Evolutionary conservation across 1,284 basidiomycete genomes (phyloP).

Genomic region (Ustanciosporium gigantosporum): DNA sequence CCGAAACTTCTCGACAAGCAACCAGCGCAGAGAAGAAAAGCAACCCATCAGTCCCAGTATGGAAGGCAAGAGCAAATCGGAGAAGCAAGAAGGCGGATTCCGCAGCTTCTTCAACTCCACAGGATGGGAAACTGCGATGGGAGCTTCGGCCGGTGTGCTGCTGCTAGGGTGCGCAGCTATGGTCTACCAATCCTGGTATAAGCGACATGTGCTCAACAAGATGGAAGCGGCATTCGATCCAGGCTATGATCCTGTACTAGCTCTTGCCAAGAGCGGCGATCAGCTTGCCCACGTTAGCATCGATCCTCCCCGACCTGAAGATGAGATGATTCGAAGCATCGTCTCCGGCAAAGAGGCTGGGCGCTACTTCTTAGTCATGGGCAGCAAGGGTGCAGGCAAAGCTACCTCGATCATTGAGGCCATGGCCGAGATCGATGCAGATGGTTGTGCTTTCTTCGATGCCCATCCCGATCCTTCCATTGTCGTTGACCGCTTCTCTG

Average conservation of each 20-base stretch:
- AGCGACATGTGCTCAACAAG: slow-evolving; percentile 47
- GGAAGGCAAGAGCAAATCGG: too few relatives aligned
- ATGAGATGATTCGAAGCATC: slow-evolving; percentile 51
- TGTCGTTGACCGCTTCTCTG: slow-evolving; percentile 53
- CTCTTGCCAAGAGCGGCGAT: slow-evolving; percentile 41
- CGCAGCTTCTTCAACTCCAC: slow-evolving; percentile 50
- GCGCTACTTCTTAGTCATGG: slow-evolving; percentile 53
- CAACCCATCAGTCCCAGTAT: too few relatives aligned
- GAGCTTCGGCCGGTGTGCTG: slow-evolving; percentile 49
- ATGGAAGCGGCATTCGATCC: slow-evolving; percentile 55
- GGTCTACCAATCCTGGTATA: slow-evolving; percentile 53
- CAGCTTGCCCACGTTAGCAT: slow-evolving; percentile 46
- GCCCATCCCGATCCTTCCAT: slow-evolving; percentile 48
- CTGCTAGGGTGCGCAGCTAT: slow-evolving; percentile 52
- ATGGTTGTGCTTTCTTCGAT: slow-evolving; percentile 56
- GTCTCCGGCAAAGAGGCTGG: slow-evolving; percentile 49
- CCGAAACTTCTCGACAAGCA: too few relatives aligned
- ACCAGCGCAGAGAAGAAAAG: too few relatives aligned
- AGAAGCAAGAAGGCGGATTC: slow-evolving; percentile 9
- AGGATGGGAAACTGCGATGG: slow-evolving; percentile 56
- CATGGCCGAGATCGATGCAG: slow-evolving; percentile 48
- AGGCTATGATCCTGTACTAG: slow-evolving; percentile 54
- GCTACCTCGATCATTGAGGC: slow-evolving; percentile 51
- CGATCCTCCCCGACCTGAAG: slow-evolving; percentile 40
- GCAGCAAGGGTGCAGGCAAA: slow-evolving; percentile 54